These are phyloP conservation scores for Colletotrichum nymphaeae DNA, from an alignment of 2,329 filamentous ascomycete species.

Conservation along the genomic window DNA sequence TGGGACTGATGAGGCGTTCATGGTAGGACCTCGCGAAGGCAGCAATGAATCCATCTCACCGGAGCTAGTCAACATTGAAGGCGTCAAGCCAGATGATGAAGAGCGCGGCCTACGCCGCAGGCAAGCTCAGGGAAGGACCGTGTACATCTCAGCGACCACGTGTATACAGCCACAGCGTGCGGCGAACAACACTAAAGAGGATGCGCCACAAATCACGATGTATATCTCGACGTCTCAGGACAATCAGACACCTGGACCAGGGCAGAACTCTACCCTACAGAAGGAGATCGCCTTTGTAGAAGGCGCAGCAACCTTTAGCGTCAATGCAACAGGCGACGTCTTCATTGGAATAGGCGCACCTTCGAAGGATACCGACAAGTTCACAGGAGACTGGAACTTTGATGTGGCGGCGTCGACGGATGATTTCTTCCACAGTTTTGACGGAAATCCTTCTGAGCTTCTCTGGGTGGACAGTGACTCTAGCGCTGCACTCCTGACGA, in stretches of 20 bases:
- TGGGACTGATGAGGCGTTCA: constrained; percentile 16
- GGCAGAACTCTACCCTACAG: constrained; percentile 56
- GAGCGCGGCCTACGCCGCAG: constrained; percentile 38
- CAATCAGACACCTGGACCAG: constrained; percentile 76
- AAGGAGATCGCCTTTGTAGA: constrained; percentile 66
- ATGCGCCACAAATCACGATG: constrained; percentile 79
- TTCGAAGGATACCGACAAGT: constrained; percentile 66
- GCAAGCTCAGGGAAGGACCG: constrained; percentile 52
- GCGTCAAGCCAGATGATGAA: constrained; percentile 35
- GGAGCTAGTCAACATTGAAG: constrained; percentile 34
- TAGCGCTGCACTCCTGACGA: constrained; percentile 81
- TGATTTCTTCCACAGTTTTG: constrained; percentile 77
- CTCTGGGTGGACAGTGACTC: constrained; percentile 89
- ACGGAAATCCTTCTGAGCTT: constrained; percentile 66
- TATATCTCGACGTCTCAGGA: constrained; percentile 77
- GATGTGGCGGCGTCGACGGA: constrained; percentile 87
- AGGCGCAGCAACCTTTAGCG: constrained; percentile 75
- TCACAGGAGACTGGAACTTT: constrained; percentile 79
- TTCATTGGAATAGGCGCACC: constrained; percentile 83
- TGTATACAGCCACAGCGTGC: constrained; percentile 79
- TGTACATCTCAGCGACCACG: constrained; percentile 89
- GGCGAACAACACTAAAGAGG: constrained; percentile 53
- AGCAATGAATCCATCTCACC: constrained; percentile 41
- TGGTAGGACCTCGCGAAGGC: constrained; percentile 36
- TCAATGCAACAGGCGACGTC: constrained; percentile 73